Evolutionary conservation across 352 stramenopile genomes (phyloP).

Genomic region (Phytophthora sp.): DNA sequence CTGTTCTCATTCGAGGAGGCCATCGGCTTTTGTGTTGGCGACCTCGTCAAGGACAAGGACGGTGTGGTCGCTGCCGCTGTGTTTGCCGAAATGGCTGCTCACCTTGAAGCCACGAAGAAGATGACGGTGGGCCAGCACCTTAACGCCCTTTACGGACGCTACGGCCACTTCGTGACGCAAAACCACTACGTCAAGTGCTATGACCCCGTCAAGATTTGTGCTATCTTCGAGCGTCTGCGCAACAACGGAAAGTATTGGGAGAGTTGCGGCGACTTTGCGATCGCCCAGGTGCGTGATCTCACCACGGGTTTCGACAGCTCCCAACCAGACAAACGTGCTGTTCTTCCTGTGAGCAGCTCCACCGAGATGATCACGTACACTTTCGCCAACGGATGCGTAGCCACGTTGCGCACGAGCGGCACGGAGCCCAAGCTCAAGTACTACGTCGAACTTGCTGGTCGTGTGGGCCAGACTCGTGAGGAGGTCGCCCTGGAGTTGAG

Average conservation of each 20-base stretch:
- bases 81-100: conserved; percentile 90
- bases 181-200: conserved; percentile 98
- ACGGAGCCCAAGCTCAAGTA: conserved; percentile 99
- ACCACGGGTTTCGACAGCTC: conserved; percentile 89
- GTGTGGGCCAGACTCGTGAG: conserved; percentile 65
- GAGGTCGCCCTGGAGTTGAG: conserved; percentile 61
- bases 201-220: conserved; percentile 84
- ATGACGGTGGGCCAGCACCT: conserved; percentile 81
- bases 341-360: conserved; percentile 92
- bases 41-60: conserved; percentile 99
- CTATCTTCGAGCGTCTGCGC: conserved; percentile 93
- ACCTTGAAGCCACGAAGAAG: conserved; percentile 55
- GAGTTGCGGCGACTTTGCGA: conserved; percentile 81
- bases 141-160: conserved; percentile 91
- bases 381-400: conserved; percentile 96
- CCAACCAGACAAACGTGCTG: conserved; percentile 87
- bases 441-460: conserved; percentile 94
- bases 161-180: conserved; percentile 97
- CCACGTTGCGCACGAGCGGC: conserved; percentile 97
- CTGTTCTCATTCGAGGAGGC: conserved; percentile 99
- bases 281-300: conserved; percentile 87
- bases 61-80: conserved; percentile 93
- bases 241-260: conserved; percentile 90
- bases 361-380: conserved; percentile 98
- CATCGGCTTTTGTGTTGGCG: conserved; percentile 97